Conservation (phyloP, 2,329 filamentous ascomycete species). For the Penicillium janthinellum region DNA sequence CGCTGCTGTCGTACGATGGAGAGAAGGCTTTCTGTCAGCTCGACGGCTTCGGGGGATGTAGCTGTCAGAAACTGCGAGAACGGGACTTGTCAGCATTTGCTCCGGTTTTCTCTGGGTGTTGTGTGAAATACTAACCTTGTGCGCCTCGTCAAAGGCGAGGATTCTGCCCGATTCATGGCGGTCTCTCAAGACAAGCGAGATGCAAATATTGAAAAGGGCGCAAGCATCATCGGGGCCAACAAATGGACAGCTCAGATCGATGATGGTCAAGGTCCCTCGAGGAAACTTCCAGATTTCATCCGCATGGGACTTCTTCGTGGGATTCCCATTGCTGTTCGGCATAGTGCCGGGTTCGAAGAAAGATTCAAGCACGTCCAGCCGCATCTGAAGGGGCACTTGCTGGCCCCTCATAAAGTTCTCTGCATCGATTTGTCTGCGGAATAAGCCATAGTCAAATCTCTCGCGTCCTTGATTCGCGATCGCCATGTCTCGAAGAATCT, state of each 20-base stretch:
- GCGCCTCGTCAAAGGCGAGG: slow-evolving; percentile 74
- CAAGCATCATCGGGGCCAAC: slow-evolving; percentile 68
- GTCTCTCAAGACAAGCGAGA: slow-evolving; percentile 66
- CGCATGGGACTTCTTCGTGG: neutral
- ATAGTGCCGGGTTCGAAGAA: slow-evolving; percentile 53
- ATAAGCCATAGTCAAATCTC: slow-evolving; percentile 50
- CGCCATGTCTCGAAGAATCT: slow-evolving; percentile 56
- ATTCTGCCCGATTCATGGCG: slow-evolving; percentile 56
- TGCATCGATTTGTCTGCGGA: slow-evolving; percentile 40
- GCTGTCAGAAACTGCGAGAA: slow-evolving; percentile 58
- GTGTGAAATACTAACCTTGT: slow-evolving; percentile 57
- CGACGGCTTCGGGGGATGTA: slow-evolving; percentile 54
- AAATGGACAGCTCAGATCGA: slow-evolving; percentile 74
- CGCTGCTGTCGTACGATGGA: slow-evolving; percentile 69
- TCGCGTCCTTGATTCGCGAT: slow-evolving; percentile 35
- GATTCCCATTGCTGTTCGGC: slow-evolving; percentile 1
- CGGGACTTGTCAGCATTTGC: neutral
- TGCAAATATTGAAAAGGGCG: slow-evolving; percentile 70
- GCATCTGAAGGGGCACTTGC: slow-evolving; percentile 57
- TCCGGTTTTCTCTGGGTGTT: neutral
- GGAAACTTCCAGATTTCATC: slow-evolving; percentile 33
- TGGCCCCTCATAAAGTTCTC: slow-evolving; percentile 55
- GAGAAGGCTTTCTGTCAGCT: slow-evolving; percentile 64
- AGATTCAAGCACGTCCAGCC: slow-evolving; percentile 64
- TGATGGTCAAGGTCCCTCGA: slow-evolving; percentile 61